Base-by-base conservation (phyloP, 257 asterid species). In the Ilex asprella region DNA sequence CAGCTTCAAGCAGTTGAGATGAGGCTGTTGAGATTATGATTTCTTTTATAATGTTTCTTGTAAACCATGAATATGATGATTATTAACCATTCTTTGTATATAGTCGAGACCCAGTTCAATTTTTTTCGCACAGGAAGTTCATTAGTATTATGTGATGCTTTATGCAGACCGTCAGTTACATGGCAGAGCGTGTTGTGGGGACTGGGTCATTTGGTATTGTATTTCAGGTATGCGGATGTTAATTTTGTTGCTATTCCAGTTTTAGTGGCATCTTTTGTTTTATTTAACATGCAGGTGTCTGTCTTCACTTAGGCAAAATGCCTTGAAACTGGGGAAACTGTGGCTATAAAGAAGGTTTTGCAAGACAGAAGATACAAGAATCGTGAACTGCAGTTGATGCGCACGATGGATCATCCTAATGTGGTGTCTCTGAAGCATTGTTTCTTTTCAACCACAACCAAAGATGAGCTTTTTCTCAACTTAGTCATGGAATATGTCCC, bases 121-220 rank as follows among this genome's bases (percentile, higher is more conserved):
- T 35, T 35, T 35, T 2, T 35, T 35, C 41, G 8, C 7, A 35
- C 2, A 3, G 41, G 41, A 4, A 35, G 41, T 35, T 35, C 8
- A 35, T 35, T 3, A 3, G 41, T 35, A 35, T 35, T 35, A 5
- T 46, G 13, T 21, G 57, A 53, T 53, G 57, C 30, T 53, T 53
- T 51, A 49, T 68, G 46, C 73, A 68, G 89, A 78, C 84, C 15
- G 78, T 83, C 62, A 80, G 84, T 74, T 84, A 84, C 79, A 84
- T 81, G 87, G 84, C 91, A 31, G 91, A 84, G 75, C 80, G 91
- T 44, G 87, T 79, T 55, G 85, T 81, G 53, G 93, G 93, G 57
- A 79, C 84, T 39, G 93, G 93, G 56, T 82, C 93, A 55, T 85
- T 85, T 67, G 93, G 93, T 39, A 60, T 85, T 56, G 93, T 85